These are phyloP conservation scores for Heliophila coronopifolia DNA, from an alignment of 441 rosid genomes.

Conservation along the genomic window DNA sequence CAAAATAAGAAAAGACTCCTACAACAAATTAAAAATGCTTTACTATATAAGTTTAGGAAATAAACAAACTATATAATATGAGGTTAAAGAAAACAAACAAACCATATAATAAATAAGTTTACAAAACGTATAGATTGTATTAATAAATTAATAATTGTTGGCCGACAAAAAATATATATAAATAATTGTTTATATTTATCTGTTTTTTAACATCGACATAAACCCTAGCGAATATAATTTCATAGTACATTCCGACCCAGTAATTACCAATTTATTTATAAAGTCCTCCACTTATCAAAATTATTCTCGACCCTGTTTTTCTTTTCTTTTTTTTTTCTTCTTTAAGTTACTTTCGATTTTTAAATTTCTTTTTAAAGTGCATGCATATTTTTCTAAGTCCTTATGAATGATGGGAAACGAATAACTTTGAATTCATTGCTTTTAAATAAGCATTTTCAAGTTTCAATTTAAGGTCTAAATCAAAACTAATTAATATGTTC, in stretches of 20 bases:
- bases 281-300: too few species aligned
- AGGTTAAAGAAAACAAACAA: too few species aligned
- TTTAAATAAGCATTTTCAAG: constrained; percentile 8
- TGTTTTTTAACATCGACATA: neutral
- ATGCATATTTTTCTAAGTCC: constrained; percentile 5
- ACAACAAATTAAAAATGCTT: neutral
- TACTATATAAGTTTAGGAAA: neutral
- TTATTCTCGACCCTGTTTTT: neutral
- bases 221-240: neutral
- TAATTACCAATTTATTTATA: neutral
- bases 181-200: too few species aligned
- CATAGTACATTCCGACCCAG: neutral
- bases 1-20: too few species aligned
- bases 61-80: neutral
- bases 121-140: neutral
- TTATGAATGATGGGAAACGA: constrained; percentile 21
- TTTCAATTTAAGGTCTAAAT: constrained; percentile 7
- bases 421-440: constrained; percentile 5
- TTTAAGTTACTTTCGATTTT: constrained; percentile 5
- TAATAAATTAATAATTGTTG: neutral
- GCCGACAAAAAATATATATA: too few species aligned
- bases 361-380: neutral
- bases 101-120: neutral
- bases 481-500: neutral
- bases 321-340: neutral